Base-by-base conservation (phyloP, 2,329 filamentous ascomycete genomes). In the Diaporthe helianthi region DNA sequence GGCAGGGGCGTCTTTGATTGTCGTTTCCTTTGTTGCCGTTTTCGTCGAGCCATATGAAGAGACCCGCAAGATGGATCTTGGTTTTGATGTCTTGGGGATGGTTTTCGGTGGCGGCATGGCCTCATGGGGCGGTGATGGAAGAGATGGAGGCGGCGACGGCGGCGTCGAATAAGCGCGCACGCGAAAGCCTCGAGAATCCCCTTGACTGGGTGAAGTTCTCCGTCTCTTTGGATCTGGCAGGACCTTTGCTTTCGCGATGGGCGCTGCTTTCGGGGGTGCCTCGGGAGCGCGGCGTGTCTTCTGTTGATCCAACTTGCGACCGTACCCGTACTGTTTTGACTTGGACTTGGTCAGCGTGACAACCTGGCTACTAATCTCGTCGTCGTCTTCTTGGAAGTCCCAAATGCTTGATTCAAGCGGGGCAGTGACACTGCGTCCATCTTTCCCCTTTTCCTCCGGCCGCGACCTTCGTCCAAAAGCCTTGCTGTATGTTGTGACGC, bases 401-500 rank as follows among this genome's bases (percentile, higher is more conserved):
- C 70, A 71, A 31, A 71, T 60, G 44, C 70, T 71, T 6, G 70
- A 67, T 61, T 71, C 70, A 24, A 65, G 63, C 36, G 70, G 70
- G 9, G 70, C 70, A 31, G 70, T 71, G 4, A 60, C 63, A 24
- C 68, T 54, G 9, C 70, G 60, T 26, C 70, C 70, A 61, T 71
- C 52, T 47, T 52, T 64, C 19, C 63, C 46, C 44, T 58, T 61
- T 55, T 69, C 61, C 46, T 71, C 68, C 3, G 72, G 47, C 24
- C 72, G 72, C 22, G 69, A 41, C 44, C 73, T 74, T 54, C 74
- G 72, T 31, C 74, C 75, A 19, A 73, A 70, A 31, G 73, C 67
- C 65, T 74, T 78, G 47, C 78, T 77, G 54, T 79, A 79, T n/a
- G 77, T 76, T 7, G 74, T 72, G 31, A 75, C 66, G 65, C 75